phyloP scores from a whole-genome alignment of 495 filamentous ascomycete species.

The Lophiotrema nucula region DNA sequence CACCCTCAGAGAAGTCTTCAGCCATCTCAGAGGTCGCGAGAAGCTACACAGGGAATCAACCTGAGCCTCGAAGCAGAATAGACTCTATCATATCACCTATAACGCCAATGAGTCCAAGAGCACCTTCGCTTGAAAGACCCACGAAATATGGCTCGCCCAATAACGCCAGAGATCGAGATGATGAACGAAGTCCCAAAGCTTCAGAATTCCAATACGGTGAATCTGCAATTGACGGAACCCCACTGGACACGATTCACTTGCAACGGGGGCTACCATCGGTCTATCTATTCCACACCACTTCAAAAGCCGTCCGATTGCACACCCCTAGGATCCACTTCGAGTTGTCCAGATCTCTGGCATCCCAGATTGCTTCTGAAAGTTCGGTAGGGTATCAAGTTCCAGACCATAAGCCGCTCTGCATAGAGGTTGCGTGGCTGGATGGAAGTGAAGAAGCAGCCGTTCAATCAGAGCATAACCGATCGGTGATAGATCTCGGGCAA shows the following conservation, averaged over 20 bases:
- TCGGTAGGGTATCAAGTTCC: background rate
- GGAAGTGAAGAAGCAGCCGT: background rate
- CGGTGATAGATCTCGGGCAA: background rate
- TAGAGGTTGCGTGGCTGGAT: background rate
- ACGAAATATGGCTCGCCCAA: too few relatives aligned
- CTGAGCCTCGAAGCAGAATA: too few relatives aligned
- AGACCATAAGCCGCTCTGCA: background rate
- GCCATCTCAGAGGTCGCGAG: background rate
- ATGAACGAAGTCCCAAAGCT: too few relatives aligned
- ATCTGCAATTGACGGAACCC: too few relatives aligned
- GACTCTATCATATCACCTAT: background rate
- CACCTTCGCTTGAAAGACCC: too few relatives aligned
- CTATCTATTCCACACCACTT: too few relatives aligned
- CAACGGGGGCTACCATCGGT: background rate
- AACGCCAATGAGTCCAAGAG: background rate
- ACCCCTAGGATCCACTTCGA: slow-evolving; percentile 1
- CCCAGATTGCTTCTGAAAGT: background rate
- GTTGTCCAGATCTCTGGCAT: background rate
- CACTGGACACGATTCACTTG: background rate
- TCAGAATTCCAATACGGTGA: too few relatives aligned
- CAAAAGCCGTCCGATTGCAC: background rate
- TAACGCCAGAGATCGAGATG: too few relatives aligned
- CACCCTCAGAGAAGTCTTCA: background rate
- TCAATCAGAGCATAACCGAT: background rate
- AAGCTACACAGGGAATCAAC: background rate